A percentile compares a stretch with the other conserved stretches of the same genome.
phyloP scores from a whole-genome alignment of 2,329 filamentous ascomycete genomes.

The Trichothecium sympodiale region DNA sequence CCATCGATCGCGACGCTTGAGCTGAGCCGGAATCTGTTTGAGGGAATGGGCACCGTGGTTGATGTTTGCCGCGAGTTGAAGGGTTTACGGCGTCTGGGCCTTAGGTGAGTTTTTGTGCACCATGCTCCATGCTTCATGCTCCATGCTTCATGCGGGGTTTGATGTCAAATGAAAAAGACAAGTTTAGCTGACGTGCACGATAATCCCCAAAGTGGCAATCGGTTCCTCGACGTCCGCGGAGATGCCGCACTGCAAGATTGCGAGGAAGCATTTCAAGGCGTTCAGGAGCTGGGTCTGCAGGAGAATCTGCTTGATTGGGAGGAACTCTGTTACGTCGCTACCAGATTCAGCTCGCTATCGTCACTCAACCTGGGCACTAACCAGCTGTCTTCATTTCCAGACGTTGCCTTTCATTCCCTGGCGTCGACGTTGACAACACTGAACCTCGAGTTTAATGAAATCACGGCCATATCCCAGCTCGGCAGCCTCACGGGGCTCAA shows the following conservation, averaged over 20 bases:
- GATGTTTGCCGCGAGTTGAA: conserved; percentile 61
- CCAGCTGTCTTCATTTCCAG: conserved; percentile 40
- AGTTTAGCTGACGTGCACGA: not conserved
- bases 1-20: conserved; percentile 69
- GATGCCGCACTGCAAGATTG: conserved; percentile 18
- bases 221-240: conserved; percentile 39
- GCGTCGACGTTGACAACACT: conserved; percentile 47
- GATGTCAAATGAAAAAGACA: too few species aligned
- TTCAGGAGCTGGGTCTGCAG: conserved; percentile 54
- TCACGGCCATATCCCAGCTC: conserved; percentile 48
- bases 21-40: conserved; percentile 74
- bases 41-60: conserved; percentile 52
- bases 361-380: conserved; percentile 46
- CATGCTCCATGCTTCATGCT: too few species aligned
- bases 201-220: conserved; percentile 71
- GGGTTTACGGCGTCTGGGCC: conserved; percentile 52
- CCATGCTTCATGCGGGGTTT: too few species aligned
- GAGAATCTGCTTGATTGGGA: conserved; percentile 57
- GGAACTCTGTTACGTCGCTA: conserved; percentile 44
- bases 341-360: conserved; percentile 40
- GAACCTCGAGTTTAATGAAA: conserved; percentile 62
- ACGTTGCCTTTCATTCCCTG: conserved; percentile 26
- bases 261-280: conserved; percentile 31
- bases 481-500: conserved; percentile 37
- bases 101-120: conserved; percentile 55